These are phyloP conservation scores for Magnusiomyces ingens DNA, from an alignment of 1,139 yeast genomes.

Conservation along the genomic window DNA sequence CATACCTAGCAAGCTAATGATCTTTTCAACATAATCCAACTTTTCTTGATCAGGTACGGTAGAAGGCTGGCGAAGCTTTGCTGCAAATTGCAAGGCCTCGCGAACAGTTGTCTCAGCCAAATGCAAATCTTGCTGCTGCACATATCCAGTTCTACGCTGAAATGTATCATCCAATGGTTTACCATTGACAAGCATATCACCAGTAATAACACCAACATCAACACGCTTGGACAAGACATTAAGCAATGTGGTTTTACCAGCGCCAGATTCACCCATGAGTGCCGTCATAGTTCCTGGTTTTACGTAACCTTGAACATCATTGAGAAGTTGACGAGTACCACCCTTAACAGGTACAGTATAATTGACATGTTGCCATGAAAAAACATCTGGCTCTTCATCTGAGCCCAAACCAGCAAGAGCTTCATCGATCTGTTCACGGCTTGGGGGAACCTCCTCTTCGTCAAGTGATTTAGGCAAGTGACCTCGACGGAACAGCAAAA, in stretches of 20 bases:
- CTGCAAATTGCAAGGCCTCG: constrained; percentile 53
- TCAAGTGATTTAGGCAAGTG: constrained; percentile 41
- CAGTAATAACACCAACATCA: constrained; percentile 50
- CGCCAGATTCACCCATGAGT: constrained; percentile 61
- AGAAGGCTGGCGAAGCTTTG: constrained; percentile 48
- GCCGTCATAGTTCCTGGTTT: constrained; percentile 56
- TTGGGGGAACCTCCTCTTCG: constrained; percentile 37
- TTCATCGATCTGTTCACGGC: constrained; percentile 27
- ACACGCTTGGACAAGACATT: constrained; percentile 54
- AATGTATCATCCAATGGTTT: constrained; percentile 44
- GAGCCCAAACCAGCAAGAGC: constrained; percentile 24
- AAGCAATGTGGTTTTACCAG: constrained; percentile 56
- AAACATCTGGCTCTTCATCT: constrained; percentile 34
- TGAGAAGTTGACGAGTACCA: constrained; percentile 40
- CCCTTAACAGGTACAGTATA: constrained; percentile 45
- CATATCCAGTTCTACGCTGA: constrained; percentile 55
- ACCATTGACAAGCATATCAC: constrained; percentile 58
- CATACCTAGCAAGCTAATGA: constrained; percentile 50
- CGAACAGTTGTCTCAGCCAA: constrained; percentile 50
- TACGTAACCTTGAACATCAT: constrained; percentile 54
- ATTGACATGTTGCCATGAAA: constrained; percentile 43
- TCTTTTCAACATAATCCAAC: constrained; percentile 49
- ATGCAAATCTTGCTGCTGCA: constrained; percentile 58
- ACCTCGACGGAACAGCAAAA: constrained; percentile 38
- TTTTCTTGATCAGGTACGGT: constrained; percentile 43